Evolutionary conservation across 73 alveolate species (phyloP).

Genomic region (Paramecium biaurelia): DNA sequence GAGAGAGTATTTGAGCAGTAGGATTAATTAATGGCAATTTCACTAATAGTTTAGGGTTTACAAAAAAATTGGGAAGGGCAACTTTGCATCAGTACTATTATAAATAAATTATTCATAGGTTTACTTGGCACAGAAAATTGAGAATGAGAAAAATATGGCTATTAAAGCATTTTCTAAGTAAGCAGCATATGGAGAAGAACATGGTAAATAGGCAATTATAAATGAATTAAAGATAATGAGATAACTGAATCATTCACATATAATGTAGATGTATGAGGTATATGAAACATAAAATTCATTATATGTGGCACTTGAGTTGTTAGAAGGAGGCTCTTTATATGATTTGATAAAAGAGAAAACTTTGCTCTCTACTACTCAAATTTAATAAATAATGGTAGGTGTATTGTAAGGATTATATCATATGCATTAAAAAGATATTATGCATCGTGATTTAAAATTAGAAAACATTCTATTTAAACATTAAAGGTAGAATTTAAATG

Average conservation of each 20-base stretch:
- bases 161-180: slow-evolving; percentile 59
- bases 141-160: slow-evolving; percentile 43
- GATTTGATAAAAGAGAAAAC: slow-evolving; percentile 23
- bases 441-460: slow-evolving; percentile 37
- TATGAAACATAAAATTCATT: slow-evolving; percentile 21
- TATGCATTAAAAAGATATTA: slow-evolving; percentile 12
- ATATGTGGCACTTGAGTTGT: neutral
- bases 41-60: slow-evolving; percentile 16
- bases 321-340: slow-evolving; percentile 33
- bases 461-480: slow-evolving; percentile 16
- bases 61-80: slow-evolving; percentile 34
- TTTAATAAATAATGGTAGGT: slow-evolving; percentile 13
- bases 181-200: slow-evolving; percentile 56
- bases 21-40: slow-evolving; percentile 31
- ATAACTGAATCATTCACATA: neutral
- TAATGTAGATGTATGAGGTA: neutral
- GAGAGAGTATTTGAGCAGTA: neutral
- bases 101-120: neutral
- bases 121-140: slow-evolving; percentile 57
- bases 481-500: neutral
- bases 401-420: neutral
- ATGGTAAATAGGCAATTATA: slow-evolving; percentile 36
- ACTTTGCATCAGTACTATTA: neutral
- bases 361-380: neutral
- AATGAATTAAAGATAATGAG: slow-evolving; percentile 22